phyloP scores from a whole-genome alignment of 2,329 filamentous ascomycete genomes.

The Stachybotrys chlorohalonatus region DNA sequence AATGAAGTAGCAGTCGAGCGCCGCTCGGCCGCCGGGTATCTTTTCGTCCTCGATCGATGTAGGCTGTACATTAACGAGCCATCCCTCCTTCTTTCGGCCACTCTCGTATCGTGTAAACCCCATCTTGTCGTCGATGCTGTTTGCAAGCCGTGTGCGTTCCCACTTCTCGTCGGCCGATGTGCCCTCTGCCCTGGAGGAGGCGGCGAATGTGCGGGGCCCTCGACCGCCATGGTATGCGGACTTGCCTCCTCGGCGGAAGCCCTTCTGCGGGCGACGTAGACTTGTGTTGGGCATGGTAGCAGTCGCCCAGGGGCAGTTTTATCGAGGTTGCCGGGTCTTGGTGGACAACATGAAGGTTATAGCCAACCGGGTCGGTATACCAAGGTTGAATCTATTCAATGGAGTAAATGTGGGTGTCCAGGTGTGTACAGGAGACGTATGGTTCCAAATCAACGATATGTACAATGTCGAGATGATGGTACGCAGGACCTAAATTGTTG shows the following conservation, averaged over 20 bases:
- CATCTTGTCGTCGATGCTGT: slow-evolving; percentile 90
- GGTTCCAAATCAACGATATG: background rate
- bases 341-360: background rate
- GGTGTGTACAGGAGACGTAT: background rate
- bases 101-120: slow-evolving; percentile 89
- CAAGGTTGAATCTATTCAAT: background rate
- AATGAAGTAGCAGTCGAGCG: slow-evolving; percentile 95
- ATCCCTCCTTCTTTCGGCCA: slow-evolving; percentile 72
- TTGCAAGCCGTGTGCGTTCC: slow-evolving; percentile 73
- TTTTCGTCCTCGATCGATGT: slow-evolving; percentile 82
- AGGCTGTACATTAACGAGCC: slow-evolving; percentile 92
- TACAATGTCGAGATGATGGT: background rate
- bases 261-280: slow-evolving; percentile 52
- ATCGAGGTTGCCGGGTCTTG: background rate
- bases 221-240: slow-evolving; percentile 60
- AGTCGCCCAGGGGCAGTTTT: background rate
- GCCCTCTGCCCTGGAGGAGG: slow-evolving; percentile 68
- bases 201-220: slow-evolving; percentile 68
- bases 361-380: background rate
- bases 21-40: slow-evolving; percentile 73
- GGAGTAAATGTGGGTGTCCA: background rate
- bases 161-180: slow-evolving; percentile 90
- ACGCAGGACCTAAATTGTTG: background rate
- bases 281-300: slow-evolving; percentile 50
- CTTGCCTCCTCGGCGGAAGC: slow-evolving; percentile 61